phyloP scores from a whole-genome alignment of 441 rosid genomes.

The Jatropha podagrica region DNA sequence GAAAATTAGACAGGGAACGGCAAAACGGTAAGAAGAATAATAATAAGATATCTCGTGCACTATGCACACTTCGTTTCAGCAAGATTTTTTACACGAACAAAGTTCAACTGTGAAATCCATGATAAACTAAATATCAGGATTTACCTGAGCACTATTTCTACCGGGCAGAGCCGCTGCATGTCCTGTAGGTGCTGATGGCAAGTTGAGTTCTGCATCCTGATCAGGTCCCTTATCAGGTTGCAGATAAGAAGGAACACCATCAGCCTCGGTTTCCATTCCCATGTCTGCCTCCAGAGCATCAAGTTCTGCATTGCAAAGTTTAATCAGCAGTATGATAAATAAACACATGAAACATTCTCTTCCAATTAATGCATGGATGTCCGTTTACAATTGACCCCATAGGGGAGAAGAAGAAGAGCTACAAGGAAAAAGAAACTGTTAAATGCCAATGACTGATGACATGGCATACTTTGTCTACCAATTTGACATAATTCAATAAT shows the following conservation, averaged over 20 bases:
- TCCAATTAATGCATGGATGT: not conserved
- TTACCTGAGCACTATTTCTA: constrained; percentile 66
- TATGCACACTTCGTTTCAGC: not conserved
- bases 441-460: not conserved
- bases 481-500: not conserved
- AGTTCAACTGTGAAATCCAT: not conserved
- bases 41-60: not conserved
- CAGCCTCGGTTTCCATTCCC: constrained; percentile 84
- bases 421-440: not conserved
- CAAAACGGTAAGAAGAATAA: not conserved
- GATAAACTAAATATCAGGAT: constrained; percentile 9
- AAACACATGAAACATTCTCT: not conserved
- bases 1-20: not conserved
- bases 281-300: constrained; percentile 92
- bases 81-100: not conserved
- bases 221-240: constrained; percentile 88
- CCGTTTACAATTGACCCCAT: not conserved
- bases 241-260: constrained; percentile 89
- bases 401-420: not conserved
- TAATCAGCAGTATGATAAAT: constrained; percentile 1
- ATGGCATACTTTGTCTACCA: not conserved
- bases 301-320: constrained; percentile 63
- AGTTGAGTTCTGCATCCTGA: constrained; percentile 62
- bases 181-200: constrained; percentile 85
- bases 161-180: constrained; percentile 50